These are phyloP conservation scores for Naganishia albida DNA, from an alignment of 1,284 basidiomycete species.

Conservation along the genomic window DNA sequence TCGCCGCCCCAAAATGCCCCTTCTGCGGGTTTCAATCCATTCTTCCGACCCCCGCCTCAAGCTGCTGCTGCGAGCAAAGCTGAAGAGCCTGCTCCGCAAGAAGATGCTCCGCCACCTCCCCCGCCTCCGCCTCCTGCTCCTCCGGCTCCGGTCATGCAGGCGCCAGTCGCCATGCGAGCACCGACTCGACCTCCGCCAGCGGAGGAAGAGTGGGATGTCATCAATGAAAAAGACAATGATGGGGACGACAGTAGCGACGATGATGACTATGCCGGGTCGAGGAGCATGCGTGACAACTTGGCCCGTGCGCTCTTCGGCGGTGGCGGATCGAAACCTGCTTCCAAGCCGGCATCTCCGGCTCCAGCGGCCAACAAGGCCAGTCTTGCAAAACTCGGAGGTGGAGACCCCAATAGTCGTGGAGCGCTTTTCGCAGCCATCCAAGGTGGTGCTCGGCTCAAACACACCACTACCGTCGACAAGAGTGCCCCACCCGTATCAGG, in stretches of 20 bases:
- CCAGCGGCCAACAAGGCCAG: conserved; percentile 46
- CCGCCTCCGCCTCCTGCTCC: conserved; percentile 48
- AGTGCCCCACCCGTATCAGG: conserved; percentile 71
- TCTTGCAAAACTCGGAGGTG: conserved; percentile 51
- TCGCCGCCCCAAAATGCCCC: conserved; percentile 39
- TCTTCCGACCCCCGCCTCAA: conserved; percentile 56
- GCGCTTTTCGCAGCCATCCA: conserved; percentile 82
- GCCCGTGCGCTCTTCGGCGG: conserved; percentile 76
- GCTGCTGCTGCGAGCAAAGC: conserved; percentile 44
- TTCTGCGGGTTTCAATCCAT: conserved; percentile 48
- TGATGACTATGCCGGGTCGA: conserved; percentile 69
- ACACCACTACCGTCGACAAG: conserved; percentile 81
- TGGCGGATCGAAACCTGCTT: conserved; percentile 54
- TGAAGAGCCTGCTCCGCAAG: conserved; percentile 41
- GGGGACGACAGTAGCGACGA: conserved; percentile 68
- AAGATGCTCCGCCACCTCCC: conserved; percentile 41
- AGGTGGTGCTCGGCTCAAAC: conserved; percentile 71
- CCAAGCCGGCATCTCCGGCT: conserved; percentile 51
- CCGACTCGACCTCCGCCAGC: conserved; percentile 58
- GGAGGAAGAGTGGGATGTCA: conserved; percentile 80
- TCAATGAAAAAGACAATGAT: conserved; percentile 68
- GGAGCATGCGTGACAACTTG: conserved; percentile 68
- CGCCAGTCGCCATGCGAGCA: conserved; percentile 33
- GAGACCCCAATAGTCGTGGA: conserved; percentile 59
- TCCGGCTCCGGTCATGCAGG: conserved; percentile 51